A percentile compares a stretch with the other conserved stretches of the same genome.
phyloP scores from a whole-genome alignment of 2,329 filamentous ascomycete species.

The Fusarium globosum region DNA sequence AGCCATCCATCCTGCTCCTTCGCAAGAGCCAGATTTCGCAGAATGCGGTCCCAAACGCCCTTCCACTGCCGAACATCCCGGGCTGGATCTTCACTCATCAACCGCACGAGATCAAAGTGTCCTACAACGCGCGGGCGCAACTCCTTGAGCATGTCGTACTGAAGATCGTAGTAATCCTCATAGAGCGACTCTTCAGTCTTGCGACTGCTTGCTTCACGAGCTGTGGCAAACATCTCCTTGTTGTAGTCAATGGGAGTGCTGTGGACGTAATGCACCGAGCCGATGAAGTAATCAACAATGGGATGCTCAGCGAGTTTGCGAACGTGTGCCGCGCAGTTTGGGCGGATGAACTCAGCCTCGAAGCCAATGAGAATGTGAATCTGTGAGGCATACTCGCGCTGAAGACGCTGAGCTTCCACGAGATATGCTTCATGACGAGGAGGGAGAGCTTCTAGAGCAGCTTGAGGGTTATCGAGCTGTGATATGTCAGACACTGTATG shows the following conservation, averaged over 20 bases:
- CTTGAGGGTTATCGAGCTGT: conserved; percentile 62
- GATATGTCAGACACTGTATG: conserved; percentile 16
- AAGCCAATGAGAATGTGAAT: conserved; percentile 90
- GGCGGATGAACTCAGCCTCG: conserved; percentile 91
- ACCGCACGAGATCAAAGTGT: conserved; percentile 91
- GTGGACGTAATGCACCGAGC: conserved; percentile 90
- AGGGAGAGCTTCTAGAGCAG: conserved; percentile 60
- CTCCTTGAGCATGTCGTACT: conserved; percentile 80
- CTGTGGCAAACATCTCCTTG: conserved; percentile 68
- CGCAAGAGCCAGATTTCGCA: conserved; percentile 79
- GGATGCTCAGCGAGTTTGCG: conserved; percentile 68
- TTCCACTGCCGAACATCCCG: conserved; percentile 67
- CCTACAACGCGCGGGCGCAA: conserved; percentile 84
- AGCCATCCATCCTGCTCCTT: conserved; percentile 81
- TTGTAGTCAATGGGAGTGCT: conserved; percentile 92
- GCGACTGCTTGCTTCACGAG: conserved; percentile 48
- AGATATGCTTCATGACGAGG: conserved; percentile 78
- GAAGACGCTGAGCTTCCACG: conserved; percentile 78
- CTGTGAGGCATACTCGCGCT: conserved; percentile 72
- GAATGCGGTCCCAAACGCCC: conserved; percentile 77
- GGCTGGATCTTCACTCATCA: conserved; percentile 78
- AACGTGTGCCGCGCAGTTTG: conserved; percentile 69
- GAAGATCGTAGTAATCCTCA: conserved; percentile 87
- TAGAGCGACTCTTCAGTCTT: conserved; percentile 78
- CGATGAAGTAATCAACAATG: conserved; percentile 88